A percentile compares a stretch with the other conserved stretches of the same genome.
These are phyloP conservation scores for Kodamaea neixiangensis DNA, from an alignment of 805 yeast genomes.

Conservation along the genomic window DNA sequence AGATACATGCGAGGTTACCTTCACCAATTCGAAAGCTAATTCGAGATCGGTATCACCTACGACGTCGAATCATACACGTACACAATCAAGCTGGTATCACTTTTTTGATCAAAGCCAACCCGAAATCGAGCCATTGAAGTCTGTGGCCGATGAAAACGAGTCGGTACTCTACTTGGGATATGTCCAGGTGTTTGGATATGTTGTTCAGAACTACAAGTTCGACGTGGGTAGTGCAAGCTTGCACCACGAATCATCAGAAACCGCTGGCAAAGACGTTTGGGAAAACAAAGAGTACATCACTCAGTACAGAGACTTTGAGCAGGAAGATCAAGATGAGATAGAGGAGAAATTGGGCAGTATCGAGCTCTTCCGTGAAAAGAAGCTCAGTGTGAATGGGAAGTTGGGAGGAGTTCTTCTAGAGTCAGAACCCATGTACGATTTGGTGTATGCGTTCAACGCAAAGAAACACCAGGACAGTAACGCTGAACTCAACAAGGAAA, in stretches of 20 bases:
- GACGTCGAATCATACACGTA: background rate
- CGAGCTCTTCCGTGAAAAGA: constrained; percentile 24
- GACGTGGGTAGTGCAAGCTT: constrained; percentile 16
- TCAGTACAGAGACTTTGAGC: constrained; percentile 22
- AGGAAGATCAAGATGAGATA: constrained; percentile 25
- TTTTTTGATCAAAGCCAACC: background rate
- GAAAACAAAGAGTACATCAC: constrained; percentile 34
- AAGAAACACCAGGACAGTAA: constrained; percentile 10
- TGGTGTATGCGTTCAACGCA: constrained; percentile 34
- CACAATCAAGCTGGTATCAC: background rate
- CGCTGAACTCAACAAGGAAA: constrained; percentile 27
- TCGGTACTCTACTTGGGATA: constrained; percentile 31
- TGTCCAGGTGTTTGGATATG: constrained; percentile 41
- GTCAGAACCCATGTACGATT: constrained; percentile 21
- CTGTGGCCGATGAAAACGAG: background rate
- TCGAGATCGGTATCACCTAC: background rate
- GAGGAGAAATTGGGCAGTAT: constrained; percentile 22
- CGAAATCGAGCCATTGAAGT: background rate
- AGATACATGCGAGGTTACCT: constrained; percentile 5
- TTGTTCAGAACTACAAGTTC: constrained; percentile 38
- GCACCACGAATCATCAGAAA: constrained; percentile 3
- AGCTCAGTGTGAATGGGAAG: constrained; percentile 26
- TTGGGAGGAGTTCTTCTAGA: constrained; percentile 7
- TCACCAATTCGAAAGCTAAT: background rate
- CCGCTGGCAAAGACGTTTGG: constrained; percentile 26